Conservation (phyloP, 192 early-diverging fungal genomes). For the Podila epicladia region DNA sequence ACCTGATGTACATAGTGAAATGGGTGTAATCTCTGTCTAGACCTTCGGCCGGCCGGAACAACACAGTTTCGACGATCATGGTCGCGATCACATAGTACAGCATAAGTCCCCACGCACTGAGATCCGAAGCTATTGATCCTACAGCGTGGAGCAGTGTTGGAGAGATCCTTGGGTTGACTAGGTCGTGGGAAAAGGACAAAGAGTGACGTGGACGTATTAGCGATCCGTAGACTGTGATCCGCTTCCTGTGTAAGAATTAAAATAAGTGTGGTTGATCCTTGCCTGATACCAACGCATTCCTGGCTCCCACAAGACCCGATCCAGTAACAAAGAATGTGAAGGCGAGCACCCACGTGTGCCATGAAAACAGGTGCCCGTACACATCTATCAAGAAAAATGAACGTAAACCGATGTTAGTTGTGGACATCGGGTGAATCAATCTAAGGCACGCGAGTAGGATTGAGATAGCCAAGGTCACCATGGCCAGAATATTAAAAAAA, state of each 20-base stretch:
- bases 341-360: slow-evolving; percentile 14
- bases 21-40: slow-evolving; percentile 12
- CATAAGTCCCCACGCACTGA: slow-evolving; percentile 23
- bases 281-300: slow-evolving; percentile 41
- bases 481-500: too few species aligned
- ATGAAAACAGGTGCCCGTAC: slow-evolving; percentile 13
- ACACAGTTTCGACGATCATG: slow-evolving; percentile 12
- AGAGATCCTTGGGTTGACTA: slow-evolving; percentile 46
- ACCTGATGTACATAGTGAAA: slow-evolving; percentile 38
- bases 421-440: too few species aligned
- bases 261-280: neutral
- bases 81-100: slow-evolving; percentile 21
- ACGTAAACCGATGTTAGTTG: too few species aligned
- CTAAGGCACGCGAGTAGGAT: too few species aligned
- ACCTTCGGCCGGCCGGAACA: slow-evolving; percentile 11
- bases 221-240: too few species aligned
- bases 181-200: too few species aligned
- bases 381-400: slow-evolving; percentile 16
- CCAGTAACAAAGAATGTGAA: slow-evolving; percentile 25
- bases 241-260: neutral
- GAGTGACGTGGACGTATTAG: neutral
- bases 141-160: slow-evolving; percentile 33
- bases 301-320: slow-evolving; percentile 20
- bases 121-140: slow-evolving; percentile 20
- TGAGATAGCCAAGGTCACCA: neutral